Base-by-base conservation (phyloP, 1,284 basidiomycete species). In the Paramarasmius palmivorus region DNA sequence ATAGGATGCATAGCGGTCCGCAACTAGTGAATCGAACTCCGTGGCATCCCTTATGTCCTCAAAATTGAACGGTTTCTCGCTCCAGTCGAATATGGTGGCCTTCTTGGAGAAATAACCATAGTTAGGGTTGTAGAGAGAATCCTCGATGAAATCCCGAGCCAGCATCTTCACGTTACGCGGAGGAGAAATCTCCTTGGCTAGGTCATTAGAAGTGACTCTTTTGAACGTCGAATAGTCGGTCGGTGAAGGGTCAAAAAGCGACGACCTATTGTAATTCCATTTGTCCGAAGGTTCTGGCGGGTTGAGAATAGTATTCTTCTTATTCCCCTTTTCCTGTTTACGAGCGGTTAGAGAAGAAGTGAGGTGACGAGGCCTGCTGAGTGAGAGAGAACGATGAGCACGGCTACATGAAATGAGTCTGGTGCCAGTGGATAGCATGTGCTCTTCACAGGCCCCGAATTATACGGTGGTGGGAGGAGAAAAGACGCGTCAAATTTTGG, bases 81-180 rank as follows among this genome's bases (percentile, higher is more conserved):
- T 77, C 2, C 87, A 73, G 40, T 86, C 81, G 70, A 96, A 92
- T 60, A 97, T 96, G 44, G 86, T 89, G 2, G 90, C 95, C 65
- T 94, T 89, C 62, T 90, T 90, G 22, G 92, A 87, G 68, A 99
- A 99, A 73, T 99, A 99, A 36, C 97, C 97, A 66, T 99, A 99
- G 67, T 94, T 73, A 2, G 95, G 95, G 66, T 99, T 98, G 75
- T 99, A 99, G 40, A 99, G 73, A 17, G 91, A 89, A 68, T 99
- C 97, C 65, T 98, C 93, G 60, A 99, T 95, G 68, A 93, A 99
- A 73, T 99, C 96, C 57, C 97, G 82, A 44, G 92, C 87, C 34
- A 99, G 87, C 93, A 98, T 97, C 68, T 92, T 93, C 47, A 95
- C 94, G 50, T 83, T 76, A 19, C 77, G 83, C 2, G 95, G 96